A percentile compares a stretch with the other conserved stretches of the same genome.
Evolutionary conservation across 2,329 filamentous ascomycete genomes (phyloP).

Genomic region (Biscogniauxia sp.): DNA sequence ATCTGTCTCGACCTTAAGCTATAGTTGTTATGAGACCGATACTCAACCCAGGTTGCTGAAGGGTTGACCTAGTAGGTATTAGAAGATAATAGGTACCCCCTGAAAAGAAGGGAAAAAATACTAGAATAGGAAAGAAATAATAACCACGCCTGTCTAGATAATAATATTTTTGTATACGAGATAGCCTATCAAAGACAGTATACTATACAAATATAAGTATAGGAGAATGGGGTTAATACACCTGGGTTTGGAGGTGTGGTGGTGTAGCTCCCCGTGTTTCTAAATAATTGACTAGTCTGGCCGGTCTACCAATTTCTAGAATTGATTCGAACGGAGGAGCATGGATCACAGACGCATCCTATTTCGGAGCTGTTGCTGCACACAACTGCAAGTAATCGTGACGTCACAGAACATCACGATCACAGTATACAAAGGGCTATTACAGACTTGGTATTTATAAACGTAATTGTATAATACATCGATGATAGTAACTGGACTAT

Average conservation of each 20-base stretch:
- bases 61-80: not conserved
- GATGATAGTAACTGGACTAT: too few species aligned
- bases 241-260: too few species aligned
- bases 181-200: too few species aligned
- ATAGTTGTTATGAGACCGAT: not conserved
- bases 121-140: too few species aligned
- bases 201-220: too few species aligned
- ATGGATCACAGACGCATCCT: not conserved
- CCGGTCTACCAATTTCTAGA: not conserved
- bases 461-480: too few species aligned
- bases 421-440: not conserved
- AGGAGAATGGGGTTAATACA: not conserved
- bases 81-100: too few species aligned
- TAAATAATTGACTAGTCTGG: not conserved
- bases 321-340: not conserved
- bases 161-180: too few species aligned
- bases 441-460: too few species aligned
- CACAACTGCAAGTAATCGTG: not conserved
- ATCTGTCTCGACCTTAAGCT: constrained; percentile 24
- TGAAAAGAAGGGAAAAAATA: too few species aligned
- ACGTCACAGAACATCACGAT: not conserved
- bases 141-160: too few species aligned
- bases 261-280: too few species aligned
- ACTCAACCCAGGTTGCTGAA: not conserved
- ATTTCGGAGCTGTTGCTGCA: not conserved